phyloP scores from a whole-genome alignment of 768 basidiomycete genomes.

The Leccinum ochraceum region DNA sequence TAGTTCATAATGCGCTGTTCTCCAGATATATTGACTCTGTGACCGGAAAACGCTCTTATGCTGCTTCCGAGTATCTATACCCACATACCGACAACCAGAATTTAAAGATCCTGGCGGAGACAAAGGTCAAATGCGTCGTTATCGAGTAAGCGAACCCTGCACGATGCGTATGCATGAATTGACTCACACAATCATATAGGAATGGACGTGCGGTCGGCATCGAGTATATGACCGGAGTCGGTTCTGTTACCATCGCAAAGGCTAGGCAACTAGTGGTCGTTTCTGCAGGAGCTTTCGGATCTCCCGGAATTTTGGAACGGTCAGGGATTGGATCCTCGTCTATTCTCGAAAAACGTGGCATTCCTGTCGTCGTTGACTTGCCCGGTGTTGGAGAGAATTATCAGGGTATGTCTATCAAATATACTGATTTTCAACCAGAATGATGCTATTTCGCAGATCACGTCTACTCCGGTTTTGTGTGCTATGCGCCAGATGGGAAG shows the following conservation, averaged over 20 bases:
- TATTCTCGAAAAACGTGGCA: neutral
- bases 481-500: conserved; percentile 2
- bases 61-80: conserved; percentile 5
- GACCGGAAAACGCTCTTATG: conserved; percentile 7
- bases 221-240: neutral
- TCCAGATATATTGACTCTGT: conserved; percentile 5
- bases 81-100: conserved; percentile 1
- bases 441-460: neutral
- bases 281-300: conserved; percentile 9
- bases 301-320: conserved; percentile 10
- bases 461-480: neutral
- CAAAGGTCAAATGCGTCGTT: conserved; percentile 6
- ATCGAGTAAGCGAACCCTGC: neutral
- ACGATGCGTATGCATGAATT: neutral
- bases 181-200: neutral
- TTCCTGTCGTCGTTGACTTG: conserved; percentile 1
- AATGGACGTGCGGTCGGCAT: conserved; percentile 2
- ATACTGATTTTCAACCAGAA: neutral
- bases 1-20: neutral
- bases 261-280: conserved; percentile 4
- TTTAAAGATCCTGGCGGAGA: conserved; percentile 2
- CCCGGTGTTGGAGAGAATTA: conserved; percentile 12
- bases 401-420: neutral
- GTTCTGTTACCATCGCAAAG: neutral
- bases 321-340: conserved; percentile 6